Evolutionary conservation across 148 eudicot genomes (phyloP), one percentile per base, ranked within the genome.

Genomic region (Cornus kousa): DNA sequence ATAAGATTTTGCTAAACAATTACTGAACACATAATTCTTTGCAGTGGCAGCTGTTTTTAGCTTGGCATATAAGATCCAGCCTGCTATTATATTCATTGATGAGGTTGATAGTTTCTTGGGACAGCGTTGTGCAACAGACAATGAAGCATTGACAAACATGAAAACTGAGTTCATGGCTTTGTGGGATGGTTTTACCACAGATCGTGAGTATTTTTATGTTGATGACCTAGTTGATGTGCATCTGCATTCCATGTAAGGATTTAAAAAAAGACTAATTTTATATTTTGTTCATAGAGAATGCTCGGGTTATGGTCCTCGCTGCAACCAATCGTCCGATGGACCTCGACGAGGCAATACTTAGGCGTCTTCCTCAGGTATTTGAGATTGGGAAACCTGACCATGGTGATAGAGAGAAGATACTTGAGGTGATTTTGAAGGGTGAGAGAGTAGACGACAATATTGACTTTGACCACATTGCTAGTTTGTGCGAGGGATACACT

Each of bases 121-220:
- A 55, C 96, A 94, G 71, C 98, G 98, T 46, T 88, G 87, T 80
- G 77, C 83, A 46, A 81, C 91, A 53, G 98, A 92, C 78, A 90
- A 92, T 39, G 97, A 90, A 84, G 97, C 94, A 43, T 43, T 88
- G 79, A 87, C 90, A 17, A 94, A 87, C 81, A 92, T 92, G 97
- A 94, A 94, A 73, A 94, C 97, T 9, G 98, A 94, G 83, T 92
- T 94, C 74, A 94, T 94, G 98, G 88, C 93, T 80, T 72, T 94
- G 83, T 94, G 98, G 98, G 98, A 92, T 88, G 98, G 98, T 8
- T 90, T 94, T 80, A 92, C 98, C 7, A 94, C 97, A 68, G 97
- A 94, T 71, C 91, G 98, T 94, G 74, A 83, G 97, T 88, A 53
- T 14, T 43, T 35, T 43, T 43, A 43, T 43, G 48, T 43, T 4